These are phyloP conservation scores for Primulina tabacum DNA, from an alignment of 257 asterid genomes.

Conservation along the genomic window DNA sequence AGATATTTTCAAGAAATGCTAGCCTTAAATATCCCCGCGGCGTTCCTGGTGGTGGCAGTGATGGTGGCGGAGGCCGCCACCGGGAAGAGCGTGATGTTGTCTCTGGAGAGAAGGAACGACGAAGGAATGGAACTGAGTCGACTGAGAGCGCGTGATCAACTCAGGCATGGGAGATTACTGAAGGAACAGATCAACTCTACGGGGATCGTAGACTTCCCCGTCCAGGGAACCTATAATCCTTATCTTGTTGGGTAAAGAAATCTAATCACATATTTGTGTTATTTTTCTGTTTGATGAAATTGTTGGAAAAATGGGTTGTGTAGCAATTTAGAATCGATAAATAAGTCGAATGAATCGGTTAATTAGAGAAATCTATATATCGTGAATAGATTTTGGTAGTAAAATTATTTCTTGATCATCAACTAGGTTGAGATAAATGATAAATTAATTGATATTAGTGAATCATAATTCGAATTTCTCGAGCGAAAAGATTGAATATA, in stretches of 20 bases:
- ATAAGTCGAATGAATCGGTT: no score
- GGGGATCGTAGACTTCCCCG: conserved; percentile 77
- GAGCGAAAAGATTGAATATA: no score
- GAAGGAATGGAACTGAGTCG: conserved; percentile 60
- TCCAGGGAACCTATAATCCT: conserved; percentile 87
- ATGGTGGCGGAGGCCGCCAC: conserved; percentile 33
- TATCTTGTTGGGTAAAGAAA: conserved; percentile 76
- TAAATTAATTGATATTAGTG: no score
- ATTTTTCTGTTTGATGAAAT: background rate
- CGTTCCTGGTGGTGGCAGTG: conserved; percentile 17
- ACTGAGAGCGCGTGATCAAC: conserved; percentile 62
- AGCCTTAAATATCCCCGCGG: background rate
- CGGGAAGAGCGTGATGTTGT: conserved; percentile 45
- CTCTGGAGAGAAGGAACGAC: conserved; percentile 69
- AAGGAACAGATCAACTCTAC: conserved; percentile 35
- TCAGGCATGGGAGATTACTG: conserved; percentile 71
- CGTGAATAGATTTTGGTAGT: no score
- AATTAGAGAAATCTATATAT: no score
- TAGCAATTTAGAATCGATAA: background rate
- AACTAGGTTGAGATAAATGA: no score
- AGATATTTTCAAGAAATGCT: background rate
- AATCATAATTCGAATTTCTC: no score
- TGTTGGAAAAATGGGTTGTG: no score
- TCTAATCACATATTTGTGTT: background rate
- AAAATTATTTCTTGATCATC: no score